phyloP scores from a whole-genome alignment of 163 green algal species.

The Coccomyxa subellipsoidea region DNA sequence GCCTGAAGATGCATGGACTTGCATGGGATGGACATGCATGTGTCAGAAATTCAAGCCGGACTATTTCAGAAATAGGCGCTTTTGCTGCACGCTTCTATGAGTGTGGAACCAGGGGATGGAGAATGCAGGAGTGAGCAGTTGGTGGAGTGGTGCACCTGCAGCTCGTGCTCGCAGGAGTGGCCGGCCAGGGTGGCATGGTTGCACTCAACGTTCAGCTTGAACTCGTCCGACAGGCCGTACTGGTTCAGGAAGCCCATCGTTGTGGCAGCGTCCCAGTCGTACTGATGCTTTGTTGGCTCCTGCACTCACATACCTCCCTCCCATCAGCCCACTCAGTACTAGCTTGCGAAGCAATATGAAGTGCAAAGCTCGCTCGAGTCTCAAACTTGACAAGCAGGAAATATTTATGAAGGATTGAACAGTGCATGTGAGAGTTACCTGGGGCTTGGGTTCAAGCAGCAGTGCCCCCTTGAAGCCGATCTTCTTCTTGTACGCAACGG shows the following conservation, averaged over 20 bases:
- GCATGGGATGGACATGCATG: too few species aligned
- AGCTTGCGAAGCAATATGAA: not conserved
- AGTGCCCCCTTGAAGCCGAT: conserved; percentile 59
- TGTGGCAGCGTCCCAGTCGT: conserved; percentile 70
- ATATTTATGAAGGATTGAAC: too few species aligned
- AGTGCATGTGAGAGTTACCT: too few species aligned
- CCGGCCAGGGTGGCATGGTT: conserved; percentile 75
- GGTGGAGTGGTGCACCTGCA: conserved; percentile 24
- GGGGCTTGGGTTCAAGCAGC: conserved; percentile 75
- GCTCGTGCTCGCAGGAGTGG: conserved; percentile 68
- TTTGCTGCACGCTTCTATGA: too few species aligned
- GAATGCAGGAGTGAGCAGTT: too few species aligned
- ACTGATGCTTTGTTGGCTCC: conserved; percentile 77
- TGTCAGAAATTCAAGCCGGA: too few species aligned
- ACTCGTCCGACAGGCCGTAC: conserved; percentile 59
- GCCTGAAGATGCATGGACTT: too few species aligned
- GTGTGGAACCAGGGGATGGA: too few species aligned
- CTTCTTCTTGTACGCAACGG: conserved; percentile 49
- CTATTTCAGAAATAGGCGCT: too few species aligned
- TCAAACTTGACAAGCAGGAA: too few species aligned
- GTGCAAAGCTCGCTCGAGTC: not conserved
- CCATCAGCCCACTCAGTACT: not conserved
- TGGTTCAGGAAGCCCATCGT: conserved; percentile 57
- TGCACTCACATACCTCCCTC: not conserved
- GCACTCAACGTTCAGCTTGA: conserved; percentile 81